These are phyloP conservation scores for Sporisorium reilianum DNA, from an alignment of 1,284 basidiomycete species.

Conservation along the genomic window DNA sequence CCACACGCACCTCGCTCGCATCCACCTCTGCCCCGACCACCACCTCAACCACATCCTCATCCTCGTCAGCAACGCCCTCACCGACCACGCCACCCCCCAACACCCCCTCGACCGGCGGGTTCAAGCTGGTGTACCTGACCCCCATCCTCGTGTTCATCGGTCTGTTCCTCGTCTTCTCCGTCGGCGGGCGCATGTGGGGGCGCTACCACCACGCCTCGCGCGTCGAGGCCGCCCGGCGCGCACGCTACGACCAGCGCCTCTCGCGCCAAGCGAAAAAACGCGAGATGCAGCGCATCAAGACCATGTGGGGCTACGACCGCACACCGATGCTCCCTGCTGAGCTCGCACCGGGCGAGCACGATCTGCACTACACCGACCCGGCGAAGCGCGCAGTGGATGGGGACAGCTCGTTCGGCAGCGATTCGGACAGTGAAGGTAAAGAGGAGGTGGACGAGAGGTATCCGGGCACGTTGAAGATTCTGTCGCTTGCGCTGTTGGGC, in stretches of 20 bases:
- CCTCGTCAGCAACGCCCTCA: too few relatives aligned
- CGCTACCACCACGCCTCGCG: slow-evolving; percentile 46
- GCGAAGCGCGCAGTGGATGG: slow-evolving; percentile 1
- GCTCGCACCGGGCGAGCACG: slow-evolving; percentile 21
- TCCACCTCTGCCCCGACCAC: slow-evolving; percentile 8
- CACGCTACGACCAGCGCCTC: slow-evolving; percentile 19
- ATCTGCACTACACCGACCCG: slow-evolving; percentile 32
- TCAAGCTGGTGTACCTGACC: slow-evolving; percentile 56
- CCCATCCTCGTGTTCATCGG: slow-evolving; percentile 54
- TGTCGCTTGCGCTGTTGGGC: slow-evolving; percentile 27
- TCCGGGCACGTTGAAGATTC: slow-evolving; percentile 37
- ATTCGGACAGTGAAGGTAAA: slow-evolving; percentile 10
- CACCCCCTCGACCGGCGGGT: slow-evolving; percentile 3
- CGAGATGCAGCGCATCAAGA: slow-evolving; percentile 44
- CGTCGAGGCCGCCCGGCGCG: slow-evolving; percentile 25
- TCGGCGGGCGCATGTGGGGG: slow-evolving; percentile 59
- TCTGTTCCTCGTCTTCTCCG: slow-evolving; percentile 50
- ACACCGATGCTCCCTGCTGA: slow-evolving; percentile 33
- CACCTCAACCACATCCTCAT: slow-evolving; percentile 1
- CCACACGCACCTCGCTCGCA: slow-evolving; percentile 1
- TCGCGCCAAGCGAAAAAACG: slow-evolving; percentile 25
- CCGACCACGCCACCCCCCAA: background rate
- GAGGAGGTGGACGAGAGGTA: slow-evolving; percentile 26
- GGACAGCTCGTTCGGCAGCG: slow-evolving; percentile 32
- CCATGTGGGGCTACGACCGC: slow-evolving; percentile 40